Evolutionary conservation across 2,329 filamentous ascomycete species (phyloP).

Genomic region (Hirsutella thompsonii): DNA sequence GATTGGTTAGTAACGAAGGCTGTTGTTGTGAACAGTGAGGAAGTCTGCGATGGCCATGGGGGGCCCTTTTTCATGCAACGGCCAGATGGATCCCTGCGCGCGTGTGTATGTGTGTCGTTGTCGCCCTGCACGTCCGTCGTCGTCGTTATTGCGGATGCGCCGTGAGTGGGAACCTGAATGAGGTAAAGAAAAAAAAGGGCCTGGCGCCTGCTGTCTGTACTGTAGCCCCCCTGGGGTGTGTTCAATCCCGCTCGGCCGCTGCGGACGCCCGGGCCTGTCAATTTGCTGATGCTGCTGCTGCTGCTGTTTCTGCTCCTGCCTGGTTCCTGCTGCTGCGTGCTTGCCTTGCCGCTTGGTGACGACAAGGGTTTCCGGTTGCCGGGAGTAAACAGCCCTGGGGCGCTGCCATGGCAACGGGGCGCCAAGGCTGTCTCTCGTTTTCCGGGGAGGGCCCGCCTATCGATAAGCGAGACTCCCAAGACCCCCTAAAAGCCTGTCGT

Average conservation of each 20-base stretch:
- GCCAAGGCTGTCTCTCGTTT: background rate
- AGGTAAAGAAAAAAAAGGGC: background rate
- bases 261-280: too few relatives aligned
- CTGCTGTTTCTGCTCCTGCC: too few relatives aligned
- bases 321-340: too few relatives aligned
- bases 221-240: too few relatives aligned
- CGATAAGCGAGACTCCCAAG: constrained; percentile 5
- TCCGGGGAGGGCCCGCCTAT: constrained; percentile 12
- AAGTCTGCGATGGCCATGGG: background rate
- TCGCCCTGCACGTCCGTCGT: background rate
- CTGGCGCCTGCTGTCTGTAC: too few relatives aligned
- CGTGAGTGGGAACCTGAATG: too few relatives aligned
- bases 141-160: background rate
- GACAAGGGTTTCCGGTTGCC: constrained; percentile 8
- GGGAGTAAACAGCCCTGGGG: constrained; percentile 21
- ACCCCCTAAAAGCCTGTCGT: background rate
- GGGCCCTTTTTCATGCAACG: background rate
- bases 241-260: too few relatives aligned
- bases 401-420: constrained; percentile 24
- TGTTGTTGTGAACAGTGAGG: constrained; percentile 1
- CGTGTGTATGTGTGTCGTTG: too few relatives aligned
- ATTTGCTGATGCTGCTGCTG: too few relatives aligned
- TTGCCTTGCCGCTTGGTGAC: background rate
- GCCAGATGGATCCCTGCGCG: background rate
- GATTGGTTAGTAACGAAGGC: constrained; percentile 5